These are phyloP conservation scores for Phytophthora pinifolia DNA, from an alignment of 352 stramenopile genomes.

Conservation along the genomic window DNA sequence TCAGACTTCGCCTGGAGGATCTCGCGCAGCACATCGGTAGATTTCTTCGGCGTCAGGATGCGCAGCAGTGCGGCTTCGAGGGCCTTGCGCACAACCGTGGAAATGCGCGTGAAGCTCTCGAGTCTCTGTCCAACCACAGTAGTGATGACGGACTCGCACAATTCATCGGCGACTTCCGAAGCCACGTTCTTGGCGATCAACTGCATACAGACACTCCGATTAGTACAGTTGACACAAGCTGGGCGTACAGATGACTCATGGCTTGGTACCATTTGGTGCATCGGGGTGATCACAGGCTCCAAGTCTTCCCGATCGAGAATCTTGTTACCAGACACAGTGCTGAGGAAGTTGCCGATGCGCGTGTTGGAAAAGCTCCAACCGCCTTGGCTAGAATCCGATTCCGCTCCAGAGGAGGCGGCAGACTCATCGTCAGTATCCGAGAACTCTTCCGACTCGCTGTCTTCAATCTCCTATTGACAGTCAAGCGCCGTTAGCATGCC, in stretches of 20 bases:
- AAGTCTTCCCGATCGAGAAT: conserved; percentile 94
- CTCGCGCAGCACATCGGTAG: conserved; percentile 95
- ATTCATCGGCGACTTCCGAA: conserved; percentile 92
- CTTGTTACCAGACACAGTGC: conserved; percentile 87
- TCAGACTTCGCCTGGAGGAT: conserved; percentile 88
- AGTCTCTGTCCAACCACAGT: conserved; percentile 95
- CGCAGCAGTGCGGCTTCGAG: conserved; percentile 93
- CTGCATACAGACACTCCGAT: conserved; percentile 32
- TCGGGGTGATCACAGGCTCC: conserved; percentile 90
- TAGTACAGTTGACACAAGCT: not conserved
- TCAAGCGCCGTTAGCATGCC: conserved; percentile 2
- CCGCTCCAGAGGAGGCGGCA: conserved; percentile 56
- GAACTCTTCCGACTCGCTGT: conserved; percentile 61
- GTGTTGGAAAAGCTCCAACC: conserved; percentile 85
- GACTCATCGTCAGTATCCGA: conserved; percentile 79
- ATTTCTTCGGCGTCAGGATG: conserved; percentile 95
- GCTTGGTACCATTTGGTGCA: conserved; percentile 87
- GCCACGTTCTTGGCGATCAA: conserved; percentile 98
- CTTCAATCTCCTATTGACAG: conserved; percentile 53
- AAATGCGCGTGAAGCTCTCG: conserved; percentile 91
- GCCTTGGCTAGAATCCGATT: conserved; percentile 62
- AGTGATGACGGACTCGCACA: conserved; percentile 94
- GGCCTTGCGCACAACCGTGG: conserved; percentile 94
- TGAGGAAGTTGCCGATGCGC: conserved; percentile 81
- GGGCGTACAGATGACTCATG: not conserved